Percentiles rank a stretch among this genome's conserved stretches.
Evolutionary conservation across 176 grass and related monocot species (phyloP).

Genomic region (Chrysopogon serrulatus): DNA sequence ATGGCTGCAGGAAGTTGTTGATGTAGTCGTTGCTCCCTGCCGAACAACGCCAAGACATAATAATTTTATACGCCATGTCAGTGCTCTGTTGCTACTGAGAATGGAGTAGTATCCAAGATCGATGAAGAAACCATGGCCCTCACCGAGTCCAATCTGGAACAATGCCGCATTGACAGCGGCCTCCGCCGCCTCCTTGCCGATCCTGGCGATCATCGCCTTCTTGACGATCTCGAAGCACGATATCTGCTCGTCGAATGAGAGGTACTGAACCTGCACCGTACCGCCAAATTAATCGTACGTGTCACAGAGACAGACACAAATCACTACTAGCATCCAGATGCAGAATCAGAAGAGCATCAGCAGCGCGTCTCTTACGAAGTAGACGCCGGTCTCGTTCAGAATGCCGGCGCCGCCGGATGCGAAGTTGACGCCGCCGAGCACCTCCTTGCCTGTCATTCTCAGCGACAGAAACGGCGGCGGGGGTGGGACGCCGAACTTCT

Average conservation of each 20-base stretch:
- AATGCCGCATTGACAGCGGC: conserved; percentile 55
- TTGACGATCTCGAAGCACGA: conserved; percentile 56
- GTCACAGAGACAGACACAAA: not conserved
- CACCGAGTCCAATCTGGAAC: conserved; percentile 72
- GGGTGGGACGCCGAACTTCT: conserved; percentile 58
- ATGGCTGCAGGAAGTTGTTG: conserved; percentile 92
- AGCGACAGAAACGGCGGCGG: conserved; percentile 78
- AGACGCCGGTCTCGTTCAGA: conserved; percentile 92
- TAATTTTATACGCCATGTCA: not conserved
- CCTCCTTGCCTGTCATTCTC: conserved; percentile 39
- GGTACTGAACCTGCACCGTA: conserved; percentile 68
- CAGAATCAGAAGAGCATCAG: not conserved
- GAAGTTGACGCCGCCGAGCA: conserved; percentile 75
- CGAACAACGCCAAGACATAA: not conserved
- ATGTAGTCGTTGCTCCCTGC: conserved; percentile 98
- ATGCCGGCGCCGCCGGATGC: conserved; percentile 90
- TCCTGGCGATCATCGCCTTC: conserved; percentile 56
- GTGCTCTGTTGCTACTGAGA: not conserved
- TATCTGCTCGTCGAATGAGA: conserved; percentile 90
- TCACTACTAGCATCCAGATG: not conserved
- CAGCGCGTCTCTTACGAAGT: conserved; percentile 52
- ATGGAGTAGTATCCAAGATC: not conserved
- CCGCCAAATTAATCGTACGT: not conserved
- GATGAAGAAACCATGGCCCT: not conserved
- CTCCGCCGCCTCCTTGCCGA: conserved; percentile 56